Percentiles rank a stretch among this genome's conserved stretches.
Conservation (phyloP, 805 yeast species). For the Starmerella stigmatis region DNA sequence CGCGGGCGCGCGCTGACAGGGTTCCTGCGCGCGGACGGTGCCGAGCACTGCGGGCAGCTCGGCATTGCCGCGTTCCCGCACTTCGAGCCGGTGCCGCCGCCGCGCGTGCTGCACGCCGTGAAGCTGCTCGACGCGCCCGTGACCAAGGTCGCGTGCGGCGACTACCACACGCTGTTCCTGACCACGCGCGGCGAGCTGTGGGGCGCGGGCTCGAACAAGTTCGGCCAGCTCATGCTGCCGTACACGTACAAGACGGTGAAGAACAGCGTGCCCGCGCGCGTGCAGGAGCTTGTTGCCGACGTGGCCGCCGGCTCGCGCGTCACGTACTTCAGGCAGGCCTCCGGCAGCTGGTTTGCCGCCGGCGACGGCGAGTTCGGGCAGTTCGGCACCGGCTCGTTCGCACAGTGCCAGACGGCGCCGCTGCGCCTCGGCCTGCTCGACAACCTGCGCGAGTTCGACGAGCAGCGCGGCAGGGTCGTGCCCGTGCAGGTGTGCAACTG, state of each 20-base stretch:
- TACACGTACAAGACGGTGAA: conserved; percentile 56
- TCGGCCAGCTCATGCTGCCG: conserved; percentile 74
- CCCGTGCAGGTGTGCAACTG: conserved; percentile 43
- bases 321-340: conserved; percentile 37
- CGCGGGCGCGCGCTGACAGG: conserved; percentile 53
- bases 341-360: conserved; percentile 41
- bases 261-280: conserved; percentile 57
- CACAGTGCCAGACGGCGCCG: conserved; percentile 66
- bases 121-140: conserved; percentile 47
- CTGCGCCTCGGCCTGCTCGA: conserved; percentile 42
- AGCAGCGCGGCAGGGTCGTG: conserved; percentile 34
- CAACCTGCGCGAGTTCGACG: conserved; percentile 47
- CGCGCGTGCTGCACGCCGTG: conserved; percentile 44
- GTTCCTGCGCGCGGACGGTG: conserved; percentile 10
- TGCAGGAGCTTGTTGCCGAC: conserved; percentile 33
- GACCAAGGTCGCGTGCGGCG: conserved; percentile 59
- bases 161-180: conserved; percentile 58
- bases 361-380: conserved; percentile 85
- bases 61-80: conserved; percentile 71
- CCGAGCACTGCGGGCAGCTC: conserved; percentile 58
- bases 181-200: conserved; percentile 60
- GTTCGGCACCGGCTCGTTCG: conserved; percentile 64
- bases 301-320: conserved; percentile 67
- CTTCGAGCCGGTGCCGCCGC: conserved; percentile 44
- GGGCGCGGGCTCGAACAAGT: conserved; percentile 76